These are phyloP conservation scores for Pulveroboletus sp. DNA, from an alignment of 768 basidiomycete genomes.

Conservation along the genomic window DNA sequence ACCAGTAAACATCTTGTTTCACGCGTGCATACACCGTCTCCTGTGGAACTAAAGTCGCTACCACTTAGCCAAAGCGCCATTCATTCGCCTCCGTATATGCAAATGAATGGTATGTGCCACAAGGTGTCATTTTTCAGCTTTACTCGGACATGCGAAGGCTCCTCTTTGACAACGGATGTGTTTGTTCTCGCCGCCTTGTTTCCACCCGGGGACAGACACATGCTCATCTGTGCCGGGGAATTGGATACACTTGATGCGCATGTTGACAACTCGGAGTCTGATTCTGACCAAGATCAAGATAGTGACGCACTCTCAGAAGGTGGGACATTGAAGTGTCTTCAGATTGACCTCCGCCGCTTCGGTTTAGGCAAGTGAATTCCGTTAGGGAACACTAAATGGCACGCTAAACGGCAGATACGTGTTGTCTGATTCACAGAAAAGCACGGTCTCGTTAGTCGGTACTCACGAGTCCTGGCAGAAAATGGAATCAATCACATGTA, in stretches of 20 bases:
- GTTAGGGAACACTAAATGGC: not conserved
- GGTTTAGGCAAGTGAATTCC: slow-evolving; percentile 51
- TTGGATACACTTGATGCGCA: slow-evolving; percentile 54
- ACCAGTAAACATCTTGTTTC: slow-evolving; percentile 37
- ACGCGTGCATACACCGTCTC: slow-evolving; percentile 32
- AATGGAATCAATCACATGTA: slow-evolving; percentile 82
- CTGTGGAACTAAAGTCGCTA: slow-evolving; percentile 17
- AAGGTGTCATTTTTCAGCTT: slow-evolving; percentile 76
- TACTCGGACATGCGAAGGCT: slow-evolving; percentile 71
- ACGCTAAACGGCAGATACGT: slow-evolving; percentile 3
- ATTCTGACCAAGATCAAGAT: slow-evolving; percentile 38
- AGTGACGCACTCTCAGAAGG: slow-evolving; percentile 31
- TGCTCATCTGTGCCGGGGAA: slow-evolving; percentile 71
- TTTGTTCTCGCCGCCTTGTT: slow-evolving; percentile 65
- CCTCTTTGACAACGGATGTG: slow-evolving; percentile 71
- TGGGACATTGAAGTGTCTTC: slow-evolving; percentile 59
- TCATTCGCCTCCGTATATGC: slow-evolving; percentile 15
- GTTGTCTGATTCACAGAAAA: slow-evolving; percentile 47
- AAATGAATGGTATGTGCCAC: slow-evolving; percentile 4
- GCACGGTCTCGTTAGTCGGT: slow-evolving; percentile 72
- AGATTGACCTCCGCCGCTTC: slow-evolving; percentile 69
- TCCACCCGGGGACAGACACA: slow-evolving; percentile 64
- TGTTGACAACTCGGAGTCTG: slow-evolving; percentile 27
- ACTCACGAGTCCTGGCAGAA: slow-evolving; percentile 67
- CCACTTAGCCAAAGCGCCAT: slow-evolving; percentile 7